Conservation (phyloP, 257 asterid genomes). For the Forsythia viridissima region DNA sequence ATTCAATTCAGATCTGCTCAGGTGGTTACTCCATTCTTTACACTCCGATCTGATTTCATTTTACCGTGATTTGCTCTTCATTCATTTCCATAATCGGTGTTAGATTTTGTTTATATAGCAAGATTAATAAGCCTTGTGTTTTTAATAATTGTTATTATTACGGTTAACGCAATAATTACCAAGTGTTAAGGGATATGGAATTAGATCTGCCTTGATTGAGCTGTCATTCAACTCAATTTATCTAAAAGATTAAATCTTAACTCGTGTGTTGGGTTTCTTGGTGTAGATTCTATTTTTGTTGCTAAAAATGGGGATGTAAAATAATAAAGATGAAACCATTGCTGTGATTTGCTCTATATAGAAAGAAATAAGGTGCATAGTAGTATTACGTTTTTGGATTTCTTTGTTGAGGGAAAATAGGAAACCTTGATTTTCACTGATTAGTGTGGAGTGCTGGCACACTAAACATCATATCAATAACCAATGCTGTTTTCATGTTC, state of each 20-base stretch:
- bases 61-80: conserved; percentile 11
- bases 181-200: conserved; percentile 2
- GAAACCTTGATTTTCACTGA: background rate
- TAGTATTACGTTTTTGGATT: background rate
- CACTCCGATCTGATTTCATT: conserved; percentile 14
- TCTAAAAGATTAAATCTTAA: conserved; percentile 10
- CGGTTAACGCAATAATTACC: conserved; percentile 3
- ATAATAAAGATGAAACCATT: background rate
- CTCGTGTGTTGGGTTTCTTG: background rate
- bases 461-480: background rate
- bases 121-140: conserved; percentile 5
- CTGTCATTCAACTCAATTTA: conserved; percentile 12
- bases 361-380: background rate
- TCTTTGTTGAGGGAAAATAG: background rate
- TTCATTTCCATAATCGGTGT: background rate
- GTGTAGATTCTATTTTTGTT: conserved; percentile 14
- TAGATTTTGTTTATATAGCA: conserved; percentile 17
- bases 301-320: background rate
- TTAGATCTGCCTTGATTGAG: conserved; percentile 31
- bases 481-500: too few species aligned
- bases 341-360: background rate
- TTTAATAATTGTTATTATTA: background rate
- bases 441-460: conserved; percentile 11
- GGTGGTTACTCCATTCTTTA: conserved; percentile 19
- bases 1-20: conserved; percentile 35